Base-by-base conservation (phyloP, 2,329 filamentous ascomycete species). In the Botrytis aclada region DNA sequence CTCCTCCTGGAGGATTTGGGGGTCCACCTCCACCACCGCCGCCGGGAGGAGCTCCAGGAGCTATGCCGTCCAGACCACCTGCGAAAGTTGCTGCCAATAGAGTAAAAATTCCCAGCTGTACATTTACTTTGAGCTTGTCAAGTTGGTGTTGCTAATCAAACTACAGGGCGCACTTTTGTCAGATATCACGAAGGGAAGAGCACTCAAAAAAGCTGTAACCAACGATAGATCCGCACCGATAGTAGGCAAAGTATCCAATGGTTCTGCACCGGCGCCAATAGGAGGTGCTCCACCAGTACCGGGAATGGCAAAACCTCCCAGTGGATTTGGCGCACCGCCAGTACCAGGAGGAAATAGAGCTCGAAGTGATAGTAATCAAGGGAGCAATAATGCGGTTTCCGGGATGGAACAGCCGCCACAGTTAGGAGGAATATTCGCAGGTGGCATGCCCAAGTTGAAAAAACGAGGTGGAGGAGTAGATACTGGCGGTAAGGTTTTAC, bases 391-490 rank as follows among this genome's bases (percentile, higher is more conserved):
- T 60, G 80, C 82, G 5, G 81, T 80, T 20, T 77, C 82, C 29
- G 83, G 83, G 2, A 82, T 86, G 77, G 88, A 91, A 34, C 82
- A 89, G 32, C 89, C 93, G 65, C 94, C 94, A 18, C 95, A 98
- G 81, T 83, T 98, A 18, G 95, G 86, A 43, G 96, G 96, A 1
- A 82, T 99, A 39, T 97, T 99, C 80, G 94, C 93, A 1, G 95
- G 94, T 51, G 96, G 95, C 54, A 98, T 98, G 89, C 96, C 96
- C 4, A 98, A 98, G 84, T 82, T 99, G 79, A 93, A 93, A 82
- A 98, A 97, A 84, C 88, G 91, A 4, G 92, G 94, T 72, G 95
- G 93, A 65, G 92, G 92, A 56, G 85, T 95, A 74, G 88, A 94
- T 82, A 95, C 93, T 1, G 93, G 90, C 81, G 87, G 87, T 87